Conservation (phyloP, 2,329 filamentous ascomycete species). For the Alternaria infectoria region DNA sequence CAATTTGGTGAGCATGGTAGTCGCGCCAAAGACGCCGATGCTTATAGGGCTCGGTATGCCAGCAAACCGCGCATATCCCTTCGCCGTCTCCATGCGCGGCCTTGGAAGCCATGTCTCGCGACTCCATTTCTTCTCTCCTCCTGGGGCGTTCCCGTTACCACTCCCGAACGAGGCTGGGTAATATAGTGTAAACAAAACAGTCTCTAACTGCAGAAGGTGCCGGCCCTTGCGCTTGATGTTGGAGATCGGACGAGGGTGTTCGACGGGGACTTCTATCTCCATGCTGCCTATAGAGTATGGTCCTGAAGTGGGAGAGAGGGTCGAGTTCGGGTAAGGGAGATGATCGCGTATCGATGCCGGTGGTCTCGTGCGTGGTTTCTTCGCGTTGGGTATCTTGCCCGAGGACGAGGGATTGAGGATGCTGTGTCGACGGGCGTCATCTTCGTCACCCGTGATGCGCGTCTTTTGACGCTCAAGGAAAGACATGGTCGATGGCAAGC, state of each 20-base stretch:
- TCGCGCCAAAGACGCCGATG: slow-evolving; percentile 61
- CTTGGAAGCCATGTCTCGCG: slow-evolving; percentile 68
- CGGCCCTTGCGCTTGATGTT: slow-evolving; percentile 57
- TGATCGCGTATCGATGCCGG: slow-evolving; percentile 57
- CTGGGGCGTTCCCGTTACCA: slow-evolving; percentile 47
- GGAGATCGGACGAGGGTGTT: slow-evolving; percentile 56
- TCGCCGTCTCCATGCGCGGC: slow-evolving; percentile 62
- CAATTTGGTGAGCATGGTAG: slow-evolving; percentile 69
- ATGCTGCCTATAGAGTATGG: slow-evolving; percentile 59
- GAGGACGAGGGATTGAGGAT: slow-evolving; percentile 23
- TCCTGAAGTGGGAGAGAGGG: slow-evolving; percentile 59
- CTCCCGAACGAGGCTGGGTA: slow-evolving; percentile 63
- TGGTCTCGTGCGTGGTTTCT: slow-evolving; percentile 57
- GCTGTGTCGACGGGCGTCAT: slow-evolving; percentile 26
- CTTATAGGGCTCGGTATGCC: slow-evolving; percentile 55
- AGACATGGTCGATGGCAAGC: slow-evolving; percentile 24
- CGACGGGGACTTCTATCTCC: slow-evolving; percentile 62
- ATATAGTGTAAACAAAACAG: slow-evolving; percentile 69
- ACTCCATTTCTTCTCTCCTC: slow-evolving; percentile 54
- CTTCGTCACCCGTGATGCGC: slow-evolving; percentile 34
- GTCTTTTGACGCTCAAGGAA: slow-evolving; percentile 36
- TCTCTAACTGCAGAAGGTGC: slow-evolving; percentile 61
- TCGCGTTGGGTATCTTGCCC: slow-evolving; percentile 49
- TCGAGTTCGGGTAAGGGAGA: slow-evolving; percentile 51
- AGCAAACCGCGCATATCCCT: slow-evolving; percentile 68